These are phyloP conservation scores for Neospermospora avenae DNA, from an alignment of 2,329 filamentous ascomycete species.

Conservation along the genomic window DNA sequence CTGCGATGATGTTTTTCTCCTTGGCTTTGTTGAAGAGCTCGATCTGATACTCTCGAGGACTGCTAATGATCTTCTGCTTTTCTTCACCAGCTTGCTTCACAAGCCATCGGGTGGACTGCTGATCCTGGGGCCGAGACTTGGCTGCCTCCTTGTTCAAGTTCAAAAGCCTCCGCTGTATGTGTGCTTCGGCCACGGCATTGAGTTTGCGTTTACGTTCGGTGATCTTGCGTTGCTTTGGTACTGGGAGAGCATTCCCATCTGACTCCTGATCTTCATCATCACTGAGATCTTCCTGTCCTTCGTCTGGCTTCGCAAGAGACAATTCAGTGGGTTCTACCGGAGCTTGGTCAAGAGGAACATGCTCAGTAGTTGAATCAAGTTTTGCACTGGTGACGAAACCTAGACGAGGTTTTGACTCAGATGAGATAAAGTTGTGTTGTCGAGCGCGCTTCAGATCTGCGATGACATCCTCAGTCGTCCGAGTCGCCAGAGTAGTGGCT, in stretches of 20 bases:
- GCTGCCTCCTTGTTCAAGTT: conserved; percentile 30
- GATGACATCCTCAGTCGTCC: conserved; percentile 31
- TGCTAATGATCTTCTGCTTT: conserved; percentile 60
- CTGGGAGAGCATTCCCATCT: conserved; percentile 28
- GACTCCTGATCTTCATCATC: conserved; percentile 18
- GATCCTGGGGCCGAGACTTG: conserved; percentile 19
- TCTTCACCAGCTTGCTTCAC: conserved; percentile 30
- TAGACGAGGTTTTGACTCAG: neutral
- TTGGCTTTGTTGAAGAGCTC: conserved; percentile 91
- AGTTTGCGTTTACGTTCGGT: conserved; percentile 49
- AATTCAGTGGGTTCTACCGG: conserved; percentile 1
- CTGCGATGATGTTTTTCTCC: conserved; percentile 81
- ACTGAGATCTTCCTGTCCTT: conserved; percentile 21
- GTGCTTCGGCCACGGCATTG: conserved; percentile 47
- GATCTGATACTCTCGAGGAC: conserved; percentile 84
- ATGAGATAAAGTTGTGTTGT: neutral
- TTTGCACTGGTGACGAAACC: neutral
- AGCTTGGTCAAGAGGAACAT: neutral
- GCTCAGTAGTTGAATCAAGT: neutral
- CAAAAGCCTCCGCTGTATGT: conserved; percentile 35
- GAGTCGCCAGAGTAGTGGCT: conserved; percentile 23
- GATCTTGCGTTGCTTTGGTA: conserved; percentile 37
- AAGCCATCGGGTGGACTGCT: conserved; percentile 34
- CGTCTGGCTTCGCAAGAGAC: conserved; percentile 10
- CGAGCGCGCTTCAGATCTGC: conserved; percentile 25